Percentiles rank a stretch among this genome's conserved stretches.
phyloP scores from a whole-genome alignment of 2,329 filamentous ascomycete species.

The Paraconiothyrium brasiliense region DNA sequence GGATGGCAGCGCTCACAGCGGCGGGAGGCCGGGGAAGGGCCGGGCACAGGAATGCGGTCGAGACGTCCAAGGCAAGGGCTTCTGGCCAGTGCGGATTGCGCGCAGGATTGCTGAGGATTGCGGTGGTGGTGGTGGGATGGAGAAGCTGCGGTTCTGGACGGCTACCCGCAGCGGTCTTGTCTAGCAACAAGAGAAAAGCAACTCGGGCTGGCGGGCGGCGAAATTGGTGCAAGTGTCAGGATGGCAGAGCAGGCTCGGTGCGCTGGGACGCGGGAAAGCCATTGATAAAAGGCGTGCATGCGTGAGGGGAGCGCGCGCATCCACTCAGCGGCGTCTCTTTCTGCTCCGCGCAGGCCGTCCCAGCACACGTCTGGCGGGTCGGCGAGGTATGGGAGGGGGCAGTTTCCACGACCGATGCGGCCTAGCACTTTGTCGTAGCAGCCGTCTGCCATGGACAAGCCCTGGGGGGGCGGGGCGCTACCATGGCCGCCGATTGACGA shows the following conservation, averaged over 20 bases:
- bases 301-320: neutral
- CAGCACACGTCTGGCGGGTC: constrained; percentile 8
- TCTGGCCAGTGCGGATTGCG: no score
- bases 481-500: constrained; percentile 31
- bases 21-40: neutral
- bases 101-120: neutral
- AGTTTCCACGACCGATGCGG: constrained; percentile 1
- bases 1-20: neutral
- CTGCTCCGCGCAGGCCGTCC: constrained; percentile 14
- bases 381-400: constrained; percentile 14
- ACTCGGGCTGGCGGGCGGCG: neutral
- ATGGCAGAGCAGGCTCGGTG: neutral
- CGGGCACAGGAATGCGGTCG: constrained; percentile 9
- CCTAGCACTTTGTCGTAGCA: neutral
- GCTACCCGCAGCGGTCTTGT: constrained; percentile 12
- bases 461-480: no score
- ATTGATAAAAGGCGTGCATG: constrained; percentile 14
- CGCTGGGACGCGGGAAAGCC: neutral
- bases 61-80: neutral
- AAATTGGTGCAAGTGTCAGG: neutral
- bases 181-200: constrained; percentile 10
- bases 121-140: neutral
- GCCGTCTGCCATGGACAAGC: constrained; percentile 5
- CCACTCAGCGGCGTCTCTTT: constrained; percentile 14
- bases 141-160: neutral